phyloP scores from a whole-genome alignment of 257 asterid genomes.

The Solanum commersonii region DNA sequence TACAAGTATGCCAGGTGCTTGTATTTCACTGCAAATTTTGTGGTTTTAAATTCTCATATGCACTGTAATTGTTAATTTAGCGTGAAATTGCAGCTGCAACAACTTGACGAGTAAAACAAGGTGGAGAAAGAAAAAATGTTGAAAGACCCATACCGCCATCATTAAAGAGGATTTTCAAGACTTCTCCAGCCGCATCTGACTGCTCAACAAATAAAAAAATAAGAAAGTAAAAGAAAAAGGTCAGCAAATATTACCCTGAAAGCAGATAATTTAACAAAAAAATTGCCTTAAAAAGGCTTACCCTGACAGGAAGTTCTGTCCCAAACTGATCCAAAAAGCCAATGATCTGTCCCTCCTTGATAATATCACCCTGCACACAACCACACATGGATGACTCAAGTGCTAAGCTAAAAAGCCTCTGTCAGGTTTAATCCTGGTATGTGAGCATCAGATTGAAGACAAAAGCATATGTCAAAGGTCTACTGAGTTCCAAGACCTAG shows the following conservation, averaged over 20 bases:
- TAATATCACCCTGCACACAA: constrained; percentile 55
- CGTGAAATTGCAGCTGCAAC: neutral
- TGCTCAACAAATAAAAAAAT: constrained; percentile 17
- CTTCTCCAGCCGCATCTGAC: constrained; percentile 85
- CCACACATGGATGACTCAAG: neutral
- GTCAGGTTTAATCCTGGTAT: neutral
- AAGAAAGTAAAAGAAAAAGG: neutral
- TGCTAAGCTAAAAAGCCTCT: neutral
- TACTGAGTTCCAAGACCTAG: neutral
- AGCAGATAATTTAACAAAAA: neutral
- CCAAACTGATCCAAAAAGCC: constrained; percentile 74
- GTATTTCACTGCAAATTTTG: neutral
- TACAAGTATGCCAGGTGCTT: neutral
- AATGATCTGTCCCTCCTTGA: constrained; percentile 78
- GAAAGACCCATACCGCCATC: constrained; percentile 63
- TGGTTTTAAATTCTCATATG: neutral
- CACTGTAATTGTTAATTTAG: neutral
- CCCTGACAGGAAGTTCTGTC: constrained; percentile 54
- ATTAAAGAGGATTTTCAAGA: constrained; percentile 54
- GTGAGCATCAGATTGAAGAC: neutral
- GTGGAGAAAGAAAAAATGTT: neutral
- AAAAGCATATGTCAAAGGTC: neutral
- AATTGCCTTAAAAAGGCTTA: constrained; percentile 20
- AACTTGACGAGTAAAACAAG: neutral
- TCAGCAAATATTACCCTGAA: neutral